Evolutionary conservation across 192 early-diverging fungal species (phyloP).

Genomic region (Powellomyces hirtus): DNA sequence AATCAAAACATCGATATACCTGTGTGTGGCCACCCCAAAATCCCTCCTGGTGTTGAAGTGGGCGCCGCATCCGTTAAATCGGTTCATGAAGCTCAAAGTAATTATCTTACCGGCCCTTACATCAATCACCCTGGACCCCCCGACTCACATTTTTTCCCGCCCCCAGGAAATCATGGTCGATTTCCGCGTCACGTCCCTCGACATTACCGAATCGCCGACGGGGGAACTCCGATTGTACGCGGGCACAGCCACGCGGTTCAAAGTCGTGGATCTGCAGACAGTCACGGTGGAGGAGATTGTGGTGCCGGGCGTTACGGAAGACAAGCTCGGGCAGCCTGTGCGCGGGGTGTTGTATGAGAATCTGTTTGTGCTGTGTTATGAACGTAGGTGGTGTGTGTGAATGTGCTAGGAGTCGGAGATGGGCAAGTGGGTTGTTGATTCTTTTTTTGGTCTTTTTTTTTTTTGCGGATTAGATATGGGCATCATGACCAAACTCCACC

Average conservation of each 20-base stretch:
- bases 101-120: background rate
- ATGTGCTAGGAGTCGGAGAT: background rate
- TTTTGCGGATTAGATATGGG: slow-evolving; percentile 26
- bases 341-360: slow-evolving; percentile 33
- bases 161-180: slow-evolving; percentile 39
- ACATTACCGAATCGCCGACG: slow-evolving; percentile 36
- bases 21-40: slow-evolving; percentile 43
- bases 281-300: slow-evolving; percentile 36
- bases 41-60: slow-evolving; percentile 46
- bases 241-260: slow-evolving; percentile 36
- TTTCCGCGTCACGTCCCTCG: slow-evolving; percentile 30
- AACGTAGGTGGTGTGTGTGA: slow-evolving; percentile 28
- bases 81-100: slow-evolving; percentile 55
- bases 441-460: background rate
- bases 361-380: slow-evolving; percentile 39
- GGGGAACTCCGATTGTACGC: slow-evolving; percentile 39
- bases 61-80: slow-evolving; percentile 57
- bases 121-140: too few relatives aligned
- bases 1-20: slow-evolving; percentile 33
- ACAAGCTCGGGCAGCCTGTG: slow-evolving; percentile 38
- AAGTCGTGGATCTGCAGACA: slow-evolving; percentile 41
- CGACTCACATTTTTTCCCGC: too few relatives aligned
- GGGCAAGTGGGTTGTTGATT: background rate
- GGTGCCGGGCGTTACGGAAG: slow-evolving; percentile 29
- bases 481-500: slow-evolving; percentile 29